phyloP scores from a whole-genome alignment of 1,284 basidiomycete genomes.

The Puccinia hordei region DNA sequence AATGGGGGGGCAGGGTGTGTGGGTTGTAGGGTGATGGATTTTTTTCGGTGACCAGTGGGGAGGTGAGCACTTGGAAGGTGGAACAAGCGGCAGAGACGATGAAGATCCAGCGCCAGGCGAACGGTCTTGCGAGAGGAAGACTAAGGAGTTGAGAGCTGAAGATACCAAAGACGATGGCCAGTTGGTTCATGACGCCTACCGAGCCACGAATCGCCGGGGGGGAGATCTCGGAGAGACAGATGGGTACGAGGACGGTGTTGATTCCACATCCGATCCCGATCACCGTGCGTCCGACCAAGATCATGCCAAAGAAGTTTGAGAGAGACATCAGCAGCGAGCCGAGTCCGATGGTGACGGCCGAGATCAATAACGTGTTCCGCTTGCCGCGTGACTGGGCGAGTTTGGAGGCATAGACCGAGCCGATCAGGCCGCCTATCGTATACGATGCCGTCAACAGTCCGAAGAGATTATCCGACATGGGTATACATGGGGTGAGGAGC shows the following conservation, averaged over 20 bases:
- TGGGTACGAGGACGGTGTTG: constrained; percentile 80
- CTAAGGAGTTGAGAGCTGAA: constrained; percentile 74
- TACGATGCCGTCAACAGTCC: constrained; percentile 79
- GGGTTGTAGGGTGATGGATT: neutral
- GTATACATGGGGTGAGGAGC: constrained; percentile 66
- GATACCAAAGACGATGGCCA: constrained; percentile 80
- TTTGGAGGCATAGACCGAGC: constrained; percentile 71
- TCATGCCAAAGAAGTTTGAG: neutral
- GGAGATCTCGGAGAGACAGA: constrained; percentile 80
- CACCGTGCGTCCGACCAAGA: constrained; percentile 62
- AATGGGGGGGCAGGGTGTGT: too few relatives aligned
- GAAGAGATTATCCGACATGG: constrained; percentile 74
- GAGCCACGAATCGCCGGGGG: constrained; percentile 73
- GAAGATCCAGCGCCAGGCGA: constrained; percentile 74
- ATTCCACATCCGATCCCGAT: constrained; percentile 79
- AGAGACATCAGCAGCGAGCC: constrained; percentile 42
- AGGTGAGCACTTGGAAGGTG: constrained; percentile 63
- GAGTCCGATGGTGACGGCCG: constrained; percentile 35
- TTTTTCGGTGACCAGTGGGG: neutral
- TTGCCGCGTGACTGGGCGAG: constrained; percentile 72
- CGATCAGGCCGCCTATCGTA: constrained; percentile 81
- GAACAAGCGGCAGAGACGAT: constrained; percentile 68
- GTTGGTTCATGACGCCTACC: constrained; percentile 79
- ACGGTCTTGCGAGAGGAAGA: constrained; percentile 67
- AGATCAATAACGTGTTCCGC: constrained; percentile 56